Evolutionary conservation across 495 filamentous ascomycete species (phyloP), one percentile per base, ranked within the genome.

Genomic region (Choiromyces venosus): DNA sequence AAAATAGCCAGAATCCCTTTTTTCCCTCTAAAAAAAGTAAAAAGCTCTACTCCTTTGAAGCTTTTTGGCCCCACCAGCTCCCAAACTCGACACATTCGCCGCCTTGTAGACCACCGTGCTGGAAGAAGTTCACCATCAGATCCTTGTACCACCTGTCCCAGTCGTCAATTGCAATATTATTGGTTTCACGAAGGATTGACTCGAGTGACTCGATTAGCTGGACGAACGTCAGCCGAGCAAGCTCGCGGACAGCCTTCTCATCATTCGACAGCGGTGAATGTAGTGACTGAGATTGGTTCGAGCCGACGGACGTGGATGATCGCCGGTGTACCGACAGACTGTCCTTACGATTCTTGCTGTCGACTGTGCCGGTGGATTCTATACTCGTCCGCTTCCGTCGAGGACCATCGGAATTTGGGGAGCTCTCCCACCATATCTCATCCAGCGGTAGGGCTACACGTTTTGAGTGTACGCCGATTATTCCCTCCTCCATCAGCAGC

Each of bases 31-130:
- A 29, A 33, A 61, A 61, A 61, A 29, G 52, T 1, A 29, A 61
- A 61, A 14, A 0, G 52, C 4, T 29, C 52, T 61, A 61, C 25
- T 33, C 52, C 52, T 61, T 61, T 33, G 10, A 4, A 61, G 37
- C 71, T 84, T 93, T 96, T 82, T 85, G 85, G 76, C 92, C 93
- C 90, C 92, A 96, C 93, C 93, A 97, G n/a, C 92, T 93, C 69
- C 93, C 94, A 71, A 95, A 87, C 85, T 97, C 94, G 65, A 98
- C 83, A 82, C 93, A 96, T 83, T 98, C 94, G 61, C 94, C 93
- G 84, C 88, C 92, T 42, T 88, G 87, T 36, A 92, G 89, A 33
- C 93, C 91, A 65, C 89, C 88, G 73, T 92, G 87, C 79, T 91
- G 90, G 74, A 96, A 86, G 81, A 97, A 84, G 83, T 93, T 91